Conservation (phyloP, 352 stramenopile species). For the Phytopythium vexans region DNA sequence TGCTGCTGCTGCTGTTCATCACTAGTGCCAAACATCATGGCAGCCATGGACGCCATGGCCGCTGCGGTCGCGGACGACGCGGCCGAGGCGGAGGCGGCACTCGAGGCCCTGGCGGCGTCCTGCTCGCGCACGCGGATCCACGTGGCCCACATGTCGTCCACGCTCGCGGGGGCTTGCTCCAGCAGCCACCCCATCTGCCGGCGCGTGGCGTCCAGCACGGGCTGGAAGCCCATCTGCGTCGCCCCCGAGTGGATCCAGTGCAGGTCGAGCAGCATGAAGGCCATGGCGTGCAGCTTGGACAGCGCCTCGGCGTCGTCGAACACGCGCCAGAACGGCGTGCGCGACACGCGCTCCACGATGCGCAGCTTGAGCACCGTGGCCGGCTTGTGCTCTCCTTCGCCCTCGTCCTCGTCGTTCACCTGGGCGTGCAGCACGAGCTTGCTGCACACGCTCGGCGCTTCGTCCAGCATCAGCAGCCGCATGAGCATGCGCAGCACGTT, state of each 20-base stretch:
- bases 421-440: constrained; percentile 69
- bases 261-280: constrained; percentile 82
- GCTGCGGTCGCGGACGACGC: constrained; percentile 13
- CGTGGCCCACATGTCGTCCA: constrained; percentile 84
- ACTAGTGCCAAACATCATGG: constrained; percentile 10
- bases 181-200: constrained; percentile 81
- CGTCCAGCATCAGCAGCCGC: constrained; percentile 80
- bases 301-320: constrained; percentile 72
- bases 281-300: constrained; percentile 78
- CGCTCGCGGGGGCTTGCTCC: constrained; percentile 60
- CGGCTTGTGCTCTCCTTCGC: background rate
- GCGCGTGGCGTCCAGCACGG: constrained; percentile 70
- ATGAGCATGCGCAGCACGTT: constrained; percentile 88
- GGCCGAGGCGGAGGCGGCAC: constrained; percentile 13
- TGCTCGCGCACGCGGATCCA: constrained; percentile 81
- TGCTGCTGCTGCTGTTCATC: constrained; percentile 5
- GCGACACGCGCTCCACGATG: constrained; percentile 74
- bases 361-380: constrained; percentile 63
- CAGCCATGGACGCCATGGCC: constrained; percentile 7
- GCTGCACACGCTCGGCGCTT: constrained; percentile 58
- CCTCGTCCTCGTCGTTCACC: constrained; percentile 20
- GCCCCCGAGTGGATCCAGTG: constrained; percentile 79
- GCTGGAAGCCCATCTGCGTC: constrained; percentile 84
- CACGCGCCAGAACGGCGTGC: constrained; percentile 77
- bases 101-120: constrained; percentile 55